Evolutionary conservation across 2,329 filamentous ascomycete species (phyloP), one percentile per base, ranked within the genome.

Genomic region (Colletotrichum sublineola): DNA sequence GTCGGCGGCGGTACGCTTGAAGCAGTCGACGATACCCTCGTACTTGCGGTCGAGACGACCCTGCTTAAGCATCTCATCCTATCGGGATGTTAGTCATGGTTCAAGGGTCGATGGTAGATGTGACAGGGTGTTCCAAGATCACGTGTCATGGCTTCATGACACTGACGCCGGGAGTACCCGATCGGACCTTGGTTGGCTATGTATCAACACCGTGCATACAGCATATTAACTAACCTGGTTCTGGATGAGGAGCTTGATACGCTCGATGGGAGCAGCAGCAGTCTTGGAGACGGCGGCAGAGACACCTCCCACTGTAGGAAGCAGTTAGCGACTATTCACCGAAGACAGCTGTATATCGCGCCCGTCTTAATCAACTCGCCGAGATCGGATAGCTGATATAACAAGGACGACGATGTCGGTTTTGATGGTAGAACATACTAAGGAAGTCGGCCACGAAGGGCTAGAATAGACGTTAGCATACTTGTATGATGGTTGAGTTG

Each of bases 211-310:
- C 20, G 29, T 8, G 11, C 31, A 29, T 15, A 31, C 36, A n/a
- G 31, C 20, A 20, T 44, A 2, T 36, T 55, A 14, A 89, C 94
- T 79, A 91, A 97, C 95, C 93, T 99, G 96, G 91, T 99, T 99
- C 92, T 99, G 96, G 90, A 99, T 97, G 84, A 99, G 94, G 84
- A 99, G 96, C 95, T 99, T 99, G 89, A 99, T 93, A 95, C 96
- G 96, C 95, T 99, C 96, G 82, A 99, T 99, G 88, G 96, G 96
- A 88, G 96, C 96, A 85, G 96, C 96, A 84, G 96, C 96, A 80
- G 96, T 99, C 95, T 99, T 99, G 86, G 96, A 99, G 93, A 99
- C 95, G 87, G 96, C 96, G 87, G 96, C 96, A 84, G 96, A 98
- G 81, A 99, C 93, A 98, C 96, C 96, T 93, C 96, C 96, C 96